Evolutionary conservation across 768 basidiomycete genomes (phyloP).

Genomic region (Auricularia sp.): DNA sequence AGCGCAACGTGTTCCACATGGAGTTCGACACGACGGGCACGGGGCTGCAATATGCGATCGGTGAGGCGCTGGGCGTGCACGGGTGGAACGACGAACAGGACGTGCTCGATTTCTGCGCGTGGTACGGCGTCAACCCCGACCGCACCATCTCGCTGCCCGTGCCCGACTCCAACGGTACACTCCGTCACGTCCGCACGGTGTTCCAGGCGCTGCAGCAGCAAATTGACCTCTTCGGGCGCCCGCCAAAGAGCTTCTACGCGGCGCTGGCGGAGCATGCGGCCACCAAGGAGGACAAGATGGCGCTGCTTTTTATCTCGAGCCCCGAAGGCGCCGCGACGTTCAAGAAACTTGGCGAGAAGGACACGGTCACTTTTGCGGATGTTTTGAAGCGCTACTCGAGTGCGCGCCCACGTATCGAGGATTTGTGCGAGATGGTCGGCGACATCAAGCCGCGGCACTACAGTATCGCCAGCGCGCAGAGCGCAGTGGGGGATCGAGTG

Average conservation of each 20-base stretch:
- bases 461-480: constrained; percentile 93
- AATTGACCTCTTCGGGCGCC: constrained; percentile 90
- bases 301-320: constrained; percentile 85
- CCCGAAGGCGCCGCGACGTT: constrained; percentile 86
- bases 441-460: constrained; percentile 98
- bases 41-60: constrained; percentile 88
- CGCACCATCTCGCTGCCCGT: constrained; percentile 76
- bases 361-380: constrained; percentile 90
- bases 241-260: constrained; percentile 91
- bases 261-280: constrained; percentile 74
- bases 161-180: constrained; percentile 44
- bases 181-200: constrained; percentile 85
- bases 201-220: constrained; percentile 95
- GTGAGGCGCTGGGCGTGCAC: constrained; percentile 93
- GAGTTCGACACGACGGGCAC: constrained; percentile 91
- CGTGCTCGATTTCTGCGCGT: constrained; percentile 77
- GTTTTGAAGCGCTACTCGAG: constrained; percentile 66
- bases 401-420: constrained; percentile 75
- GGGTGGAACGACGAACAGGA: constrained; percentile 94
- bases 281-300: constrained; percentile 56
- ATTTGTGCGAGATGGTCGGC: constrained; percentile 78
- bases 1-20: constrained; percentile 97
- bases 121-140: constrained; percentile 82
- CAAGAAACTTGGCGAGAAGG: constrained; percentile 92
- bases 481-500: constrained; percentile 88